Conservation (phyloP, 768 basidiomycete species). For the Tricholoma flavovirens region DNA sequence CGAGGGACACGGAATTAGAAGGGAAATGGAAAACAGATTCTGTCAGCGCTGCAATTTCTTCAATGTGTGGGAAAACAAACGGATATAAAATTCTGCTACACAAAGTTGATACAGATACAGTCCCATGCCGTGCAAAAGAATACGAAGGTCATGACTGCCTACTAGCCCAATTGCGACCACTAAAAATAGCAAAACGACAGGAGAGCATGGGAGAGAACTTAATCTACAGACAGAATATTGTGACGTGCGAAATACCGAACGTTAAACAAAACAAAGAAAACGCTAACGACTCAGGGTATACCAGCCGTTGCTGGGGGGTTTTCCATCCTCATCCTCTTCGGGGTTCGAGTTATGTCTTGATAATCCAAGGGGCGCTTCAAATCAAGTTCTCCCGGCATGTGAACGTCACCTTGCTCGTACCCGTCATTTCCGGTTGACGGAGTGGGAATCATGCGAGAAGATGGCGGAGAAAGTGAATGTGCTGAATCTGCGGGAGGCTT, state of each 20-base stretch:
- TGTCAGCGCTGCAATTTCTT: slow-evolving; percentile 4
- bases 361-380: slow-evolving; percentile 58
- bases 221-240: slow-evolving; percentile 29
- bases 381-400: slow-evolving; percentile 47
- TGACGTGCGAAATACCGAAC: slow-evolving; percentile 13
- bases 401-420: slow-evolving; percentile 34
- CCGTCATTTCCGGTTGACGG: slow-evolving; percentile 36
- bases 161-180: slow-evolving; percentile 16
- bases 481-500: slow-evolving; percentile 37
- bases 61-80: slow-evolving; percentile 16
- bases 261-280: background rate
- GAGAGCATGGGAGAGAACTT: slow-evolving; percentile 25
- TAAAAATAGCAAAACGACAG: slow-evolving; percentile 20
- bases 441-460: slow-evolving; percentile 49
- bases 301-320: slow-evolving; percentile 36
- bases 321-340: slow-evolving; percentile 73
- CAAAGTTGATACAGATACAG: slow-evolving; percentile 27
- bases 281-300: slow-evolving; percentile 45
- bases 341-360: slow-evolving; percentile 42
- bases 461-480: slow-evolving; percentile 50
- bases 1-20: slow-evolving; percentile 5
- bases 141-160: slow-evolving; percentile 12
- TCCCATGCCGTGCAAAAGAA: slow-evolving; percentile 16
- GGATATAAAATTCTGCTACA: slow-evolving; percentile 7
- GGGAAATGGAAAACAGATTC: slow-evolving; percentile 2